These are phyloP conservation scores for Phytophthora parvispora DNA, from an alignment of 352 stramenopile genomes.

Conservation along the genomic window DNA sequence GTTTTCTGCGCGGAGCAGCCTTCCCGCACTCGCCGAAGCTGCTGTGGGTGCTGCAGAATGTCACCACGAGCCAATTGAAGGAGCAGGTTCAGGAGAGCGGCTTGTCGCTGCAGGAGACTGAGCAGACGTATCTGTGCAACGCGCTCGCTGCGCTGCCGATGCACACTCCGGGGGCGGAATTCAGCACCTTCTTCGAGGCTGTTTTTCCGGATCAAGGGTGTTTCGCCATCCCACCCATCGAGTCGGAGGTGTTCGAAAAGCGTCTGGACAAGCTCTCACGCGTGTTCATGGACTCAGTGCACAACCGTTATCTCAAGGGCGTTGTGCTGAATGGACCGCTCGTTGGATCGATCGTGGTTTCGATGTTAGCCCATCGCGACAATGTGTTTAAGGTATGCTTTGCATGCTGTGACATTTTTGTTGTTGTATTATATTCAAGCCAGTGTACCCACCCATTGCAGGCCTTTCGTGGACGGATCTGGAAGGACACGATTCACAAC, in stretches of 20 bases:
- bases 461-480: constrained; percentile 74
- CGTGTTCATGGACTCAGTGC: constrained; percentile 63
- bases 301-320: constrained; percentile 75
- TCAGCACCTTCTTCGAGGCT: constrained; percentile 57
- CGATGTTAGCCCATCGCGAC: constrained; percentile 75
- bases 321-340: constrained; percentile 81
- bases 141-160: constrained; percentile 46
- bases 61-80: constrained; percentile 71
- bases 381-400: constrained; percentile 71
- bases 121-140: constrained; percentile 71
- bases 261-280: constrained; percentile 72
- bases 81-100: constrained; percentile 64
- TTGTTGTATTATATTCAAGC: neutral
- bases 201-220: constrained; percentile 71
- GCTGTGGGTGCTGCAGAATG: constrained; percentile 78
- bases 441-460: constrained; percentile 16
- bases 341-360: constrained; percentile 76
- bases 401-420: neutral
- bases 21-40: constrained; percentile 84
- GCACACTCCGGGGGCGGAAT: constrained; percentile 14
- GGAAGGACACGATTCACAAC: constrained; percentile 85
- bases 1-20: constrained; percentile 28
- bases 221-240: constrained; percentile 54
- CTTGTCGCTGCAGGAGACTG: constrained; percentile 61
- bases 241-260: constrained; percentile 60